Evolutionary conservation across 2,329 filamentous ascomycete species (phyloP), one percentile per base, ranked within the genome.

Genomic region (Fusarium austroafricanum): DNA sequence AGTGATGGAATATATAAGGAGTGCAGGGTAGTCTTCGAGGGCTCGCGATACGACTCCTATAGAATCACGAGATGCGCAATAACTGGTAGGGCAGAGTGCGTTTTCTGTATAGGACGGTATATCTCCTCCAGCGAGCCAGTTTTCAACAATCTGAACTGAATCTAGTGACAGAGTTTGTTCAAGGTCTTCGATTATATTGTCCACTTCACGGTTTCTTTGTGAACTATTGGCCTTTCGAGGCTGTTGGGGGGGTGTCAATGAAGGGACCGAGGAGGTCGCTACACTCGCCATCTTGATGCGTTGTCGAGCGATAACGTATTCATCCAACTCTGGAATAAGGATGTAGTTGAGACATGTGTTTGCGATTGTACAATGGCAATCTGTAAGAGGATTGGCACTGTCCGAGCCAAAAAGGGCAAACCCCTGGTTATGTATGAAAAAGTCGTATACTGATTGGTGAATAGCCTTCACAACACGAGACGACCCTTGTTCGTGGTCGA

Each of bases 311-410:
- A 11, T 6, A 0, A 68, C 15, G 0, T 55, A 55, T 2, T 23
- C 52, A 28, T 68, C 53, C 1, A 71, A 11, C 14, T 71, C 68
- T 0, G 43, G 18, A 3, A 71, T 63, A 2, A 26, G 2, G 1
- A 71, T 3, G 20, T 70, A 71, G 6, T 57, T 39, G 3, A 71
- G 15, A 4, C 58, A 70, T 1, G 67, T 70, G 5, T 18, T 5
- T 2, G 44, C 43, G 5, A 68, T 68, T 0, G 49, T 46, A 2
- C 49, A 7, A 29, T 71, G 67, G 2, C 61, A 62, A 0, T 31
- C 14, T 4, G 10, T 11, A 1, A 68, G 21, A 2, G 29, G n/a
- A 12, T 42, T 5, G 1, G 0, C 5, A 10, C 3, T n/a, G 0
- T 3, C 23, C 28, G 37, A 17, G 11, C 44, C 40, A 0, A 71